Evolutionary conservation across 2,329 filamentous ascomycete genomes (phyloP), one percentile per base, ranked within the genome.

Genomic region (Paecilomyces sp.): DNA sequence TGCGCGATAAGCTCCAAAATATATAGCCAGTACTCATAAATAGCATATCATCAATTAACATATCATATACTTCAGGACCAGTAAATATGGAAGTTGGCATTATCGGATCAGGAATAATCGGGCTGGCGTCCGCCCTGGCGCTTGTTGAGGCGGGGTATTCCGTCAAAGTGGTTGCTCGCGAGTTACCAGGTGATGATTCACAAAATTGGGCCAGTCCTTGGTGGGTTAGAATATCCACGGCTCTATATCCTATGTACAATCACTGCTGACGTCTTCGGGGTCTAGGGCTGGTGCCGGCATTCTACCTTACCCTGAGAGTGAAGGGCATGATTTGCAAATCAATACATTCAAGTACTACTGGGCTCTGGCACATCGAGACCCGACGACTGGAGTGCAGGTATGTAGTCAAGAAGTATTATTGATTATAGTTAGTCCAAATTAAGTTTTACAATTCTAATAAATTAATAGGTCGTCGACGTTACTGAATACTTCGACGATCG

Each of bases 201-300:
- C 58, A 63, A 22, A 57, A 61, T 28, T 67, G 65, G 66, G 63
- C 66, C 50, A 68, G 66, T 31, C 66, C 64, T 50, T 66, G 66
- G 66, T 67, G 54, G 50, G 59, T 15, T 4, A 24, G 31, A 41
- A 34, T 30, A 4, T 28, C 11, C 22, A 34, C 54, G 31, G 8
- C 5, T 41, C 4, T 15, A 13, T 41, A 2, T 13, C 2, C 4
- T 13, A 41, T 41, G 13, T 15, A 13, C 13, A 15, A 2, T 41
- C 11, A 12, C 13, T 41, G 2, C 13, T n/a, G 13, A 15, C 13
- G 13, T 15, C 12, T 41, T 41, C 25, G 25, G 34, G 34, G n/a
- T 41, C 4, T 41, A 41, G 34, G 34, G 34, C 34, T 7, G 65
- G 63, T 9, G 63, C 60, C 3, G 60, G 55, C 4, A 63, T 65